A percentile compares a stretch with the other conserved stretches of the same genome.
These are phyloP conservation scores for Colletotrichum musae DNA, from an alignment of 2,329 filamentous ascomycete species.

Conservation along the genomic window DNA sequence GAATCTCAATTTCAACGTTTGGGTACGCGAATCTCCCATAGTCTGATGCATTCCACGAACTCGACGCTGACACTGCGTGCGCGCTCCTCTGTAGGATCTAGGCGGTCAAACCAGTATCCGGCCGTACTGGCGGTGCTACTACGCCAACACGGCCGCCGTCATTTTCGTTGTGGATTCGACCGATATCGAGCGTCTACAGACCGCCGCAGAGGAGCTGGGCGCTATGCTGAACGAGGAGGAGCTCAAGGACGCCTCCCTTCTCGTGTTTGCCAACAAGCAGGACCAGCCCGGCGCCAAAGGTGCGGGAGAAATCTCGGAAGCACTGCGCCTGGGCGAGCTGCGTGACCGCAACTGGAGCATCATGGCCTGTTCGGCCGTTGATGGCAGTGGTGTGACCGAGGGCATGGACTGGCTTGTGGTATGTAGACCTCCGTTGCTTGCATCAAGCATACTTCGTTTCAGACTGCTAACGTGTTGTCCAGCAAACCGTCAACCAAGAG, in stretches of 20 bases:
- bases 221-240: conserved; percentile 99
- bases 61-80: conserved; percentile 43
- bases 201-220: conserved; percentile 90
- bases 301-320: conserved; percentile 96
- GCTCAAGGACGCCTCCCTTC: conserved; percentile 88
- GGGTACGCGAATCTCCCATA: conserved; percentile 71
- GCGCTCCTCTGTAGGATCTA: conserved; percentile 74
- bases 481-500: conserved; percentile 48
- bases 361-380: conserved; percentile 95
- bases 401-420: conserved; percentile 99
- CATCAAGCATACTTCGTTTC: not conserved
- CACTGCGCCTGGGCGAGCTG: conserved; percentile 88
- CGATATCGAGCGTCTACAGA: conserved; percentile 94
- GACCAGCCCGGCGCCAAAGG: conserved; percentile 98
- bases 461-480: conserved; percentile 22
- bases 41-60: not conserved
- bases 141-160: conserved; percentile 97
- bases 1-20: conserved; percentile 98
- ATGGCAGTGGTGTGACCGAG: conserved; percentile 93
- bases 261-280: conserved; percentile 99
- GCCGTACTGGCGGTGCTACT: conserved; percentile 99
- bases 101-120: conserved; percentile 99
- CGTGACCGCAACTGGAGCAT: conserved; percentile 99
- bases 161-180: conserved; percentile 99
- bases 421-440: conserved; percentile 50